Base-by-base conservation (phyloP, 2,329 filamentous ascomycete genomes). In the Cladosporium velox region DNA sequence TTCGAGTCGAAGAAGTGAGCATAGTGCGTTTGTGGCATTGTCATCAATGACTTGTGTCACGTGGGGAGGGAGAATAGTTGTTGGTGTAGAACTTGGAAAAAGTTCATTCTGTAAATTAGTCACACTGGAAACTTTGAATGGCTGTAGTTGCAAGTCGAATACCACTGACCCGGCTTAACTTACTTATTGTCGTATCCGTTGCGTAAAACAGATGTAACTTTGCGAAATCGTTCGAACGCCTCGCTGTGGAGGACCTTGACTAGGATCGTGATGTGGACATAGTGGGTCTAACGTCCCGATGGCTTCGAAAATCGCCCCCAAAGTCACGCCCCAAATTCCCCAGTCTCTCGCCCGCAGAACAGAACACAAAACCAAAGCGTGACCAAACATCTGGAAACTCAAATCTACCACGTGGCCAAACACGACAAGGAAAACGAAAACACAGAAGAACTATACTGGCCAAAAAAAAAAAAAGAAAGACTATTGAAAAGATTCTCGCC, bases 251-350 rank as follows among this genome's bases (percentile, higher is more conserved):
- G 26, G 21, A 63, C 21, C 44, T n/a, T 15, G 24, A 30, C 44
- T 51, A 57, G 60, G 60, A 57, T 24, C 49, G 44, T 14, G 34
- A 41, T 41, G 30, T 55, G 52, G 52, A 55, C 52, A 55, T 30
- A 21, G 49, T 60, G 58, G 47, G 47, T 63, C 60, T 15, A 44
- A 26, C 14, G 60, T 47, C 26, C 60, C 49, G 30, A 38, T 26
- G 41, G 26, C 24, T 24, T 62, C 59, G 49, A 55, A 54, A 54
- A 55, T 34, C 32, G 30, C 32, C 38, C 57, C 57, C 57, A 47
- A 47, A 24, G 24, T 47, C 57, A 28, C 14, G 54, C 61, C 61
- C 34, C 49, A 57, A 55, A 54, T 57, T 57, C 61, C 49, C 61
- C 61, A 34, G 61, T n/a, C 47, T 57, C 34, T 59, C 55, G 55